phyloP scores from a whole-genome alignment of 2,329 filamentous ascomycete species.

The Pseudogymnoascus sp. region DNA sequence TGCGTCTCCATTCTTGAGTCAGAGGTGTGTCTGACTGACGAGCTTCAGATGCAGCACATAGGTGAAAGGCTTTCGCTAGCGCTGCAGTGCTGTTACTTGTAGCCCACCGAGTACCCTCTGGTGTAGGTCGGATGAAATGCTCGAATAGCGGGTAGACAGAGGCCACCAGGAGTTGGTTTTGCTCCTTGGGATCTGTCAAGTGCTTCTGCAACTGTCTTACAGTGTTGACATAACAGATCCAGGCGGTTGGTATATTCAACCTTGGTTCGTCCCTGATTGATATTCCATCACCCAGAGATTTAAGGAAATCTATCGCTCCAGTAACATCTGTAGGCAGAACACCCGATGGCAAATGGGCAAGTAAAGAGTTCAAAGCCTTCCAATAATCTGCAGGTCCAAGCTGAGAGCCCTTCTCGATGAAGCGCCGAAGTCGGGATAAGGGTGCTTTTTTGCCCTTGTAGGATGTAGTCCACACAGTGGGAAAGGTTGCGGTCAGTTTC shows the following conservation, averaged over 20 bases:
- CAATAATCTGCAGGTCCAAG: constrained; percentile 67
- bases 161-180: constrained; percentile 38
- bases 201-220: constrained; percentile 45
- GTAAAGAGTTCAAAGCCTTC: constrained; percentile 55
- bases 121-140: constrained; percentile 39
- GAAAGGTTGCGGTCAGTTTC: constrained; percentile 54
- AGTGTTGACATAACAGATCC: constrained; percentile 65
- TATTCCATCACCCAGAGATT: constrained; percentile 63
- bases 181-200: constrained; percentile 39
- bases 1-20: constrained; percentile 49
- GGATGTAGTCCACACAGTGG: constrained; percentile 65
- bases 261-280: constrained; percentile 66
- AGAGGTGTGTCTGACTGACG: constrained; percentile 40
- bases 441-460: constrained; percentile 47
- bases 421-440: constrained; percentile 54
- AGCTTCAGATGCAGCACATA: constrained; percentile 38
- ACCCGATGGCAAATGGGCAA: constrained; percentile 48
- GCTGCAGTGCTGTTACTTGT: constrained; percentile 14
- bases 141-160: constrained; percentile 48
- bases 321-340: constrained; percentile 47
- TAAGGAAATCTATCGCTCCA: constrained; percentile 53
- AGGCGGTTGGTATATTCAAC: constrained; percentile 60
- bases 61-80: constrained; percentile 38
- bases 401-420: constrained; percentile 79
- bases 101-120: constrained; percentile 19